Base-by-base conservation (phyloP, 495 filamentous ascomycete genomes). In the Penicillium macrosclerotiorum region DNA sequence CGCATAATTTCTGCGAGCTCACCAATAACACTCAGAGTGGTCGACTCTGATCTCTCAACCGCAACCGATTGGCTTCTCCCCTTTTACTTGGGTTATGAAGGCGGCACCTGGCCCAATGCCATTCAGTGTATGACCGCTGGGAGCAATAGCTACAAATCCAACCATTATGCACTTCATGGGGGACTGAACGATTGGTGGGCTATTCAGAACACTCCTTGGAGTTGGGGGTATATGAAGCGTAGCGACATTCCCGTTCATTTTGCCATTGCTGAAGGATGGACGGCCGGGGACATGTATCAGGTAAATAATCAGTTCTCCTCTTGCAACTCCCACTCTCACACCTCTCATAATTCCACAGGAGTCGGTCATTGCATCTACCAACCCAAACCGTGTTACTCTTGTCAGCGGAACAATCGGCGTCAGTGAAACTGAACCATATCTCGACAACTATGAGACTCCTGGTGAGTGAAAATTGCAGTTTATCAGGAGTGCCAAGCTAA, bases 61-160 rank as follows among this genome's bases (percentile, higher is more conserved):
- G 25, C 53, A n/a, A 46, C 49, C 16, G 62, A 65, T 3, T 66
- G 62, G n/a, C 64, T 80, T 12, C 60, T 77, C 4, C 77, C 77
- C 4, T 81, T 68, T 67, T 78, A 79, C 43, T 16, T 81, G 19
- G 77, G 77, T 31, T 74, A 78, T 48, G 46, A 68, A 18, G 74
- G 72, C 13, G 71, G 72, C 14, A 53, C 63, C 44, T 74, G 62
- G 52, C 33, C 60, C 7, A 55, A 76, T 47, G 73, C 77, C 5
- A 78, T 76, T 19, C 77, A 81, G 53, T 81, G 77, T 48, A 76
- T 79, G 68, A 52, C 60, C 4, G 74, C 75, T 23, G 76, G 77
- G 7, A 53, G 54, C 41, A 79, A 79, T 47, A 68, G 73, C 26
- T 79, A 77, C 59, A 26, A 68, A 14, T 63, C 66, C 11, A 80